phyloP scores from a whole-genome alignment of 2,329 filamentous ascomycete species.

The Aureobasidium musti region DNA sequence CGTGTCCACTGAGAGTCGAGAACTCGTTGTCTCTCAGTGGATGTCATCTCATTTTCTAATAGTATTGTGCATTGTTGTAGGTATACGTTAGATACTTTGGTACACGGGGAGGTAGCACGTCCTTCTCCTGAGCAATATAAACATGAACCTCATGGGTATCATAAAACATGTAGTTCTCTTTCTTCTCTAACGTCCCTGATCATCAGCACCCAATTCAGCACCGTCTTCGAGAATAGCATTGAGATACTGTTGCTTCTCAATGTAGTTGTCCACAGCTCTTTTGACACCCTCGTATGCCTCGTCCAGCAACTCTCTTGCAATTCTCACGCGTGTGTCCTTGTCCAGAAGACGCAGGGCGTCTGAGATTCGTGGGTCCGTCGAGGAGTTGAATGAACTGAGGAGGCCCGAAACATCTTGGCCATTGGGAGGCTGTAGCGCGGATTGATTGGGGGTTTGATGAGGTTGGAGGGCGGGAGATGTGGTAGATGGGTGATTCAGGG shows the following conservation, averaged over 20 bases:
- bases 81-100: no score
- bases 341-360: slow-evolving; percentile 18
- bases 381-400: neutral
- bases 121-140: neutral
- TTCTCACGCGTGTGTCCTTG: slow-evolving; percentile 19
- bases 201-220: slow-evolving; percentile 3
- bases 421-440: neutral
- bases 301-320: slow-evolving; percentile 19
- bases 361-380: neutral
- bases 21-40: no score
- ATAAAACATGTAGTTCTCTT: neutral
- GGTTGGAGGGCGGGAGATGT: neutral
- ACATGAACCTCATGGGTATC: slow-evolving; percentile 11
- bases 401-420: slow-evolving; percentile 2
- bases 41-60: no score
- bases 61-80: no score
- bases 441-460: slow-evolving; percentile 6
- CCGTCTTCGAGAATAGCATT: slow-evolving; percentile 17
- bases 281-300: slow-evolving; percentile 25
- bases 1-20: no score
- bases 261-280: slow-evolving; percentile 26
- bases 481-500: neutral
- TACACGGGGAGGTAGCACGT: no score
- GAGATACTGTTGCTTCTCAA: slow-evolving; percentile 23
- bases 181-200: neutral